Evolutionary conservation across 176 grass and related monocot genomes (phyloP).

Genomic region (Rhipidocladum racemiflorum): DNA sequence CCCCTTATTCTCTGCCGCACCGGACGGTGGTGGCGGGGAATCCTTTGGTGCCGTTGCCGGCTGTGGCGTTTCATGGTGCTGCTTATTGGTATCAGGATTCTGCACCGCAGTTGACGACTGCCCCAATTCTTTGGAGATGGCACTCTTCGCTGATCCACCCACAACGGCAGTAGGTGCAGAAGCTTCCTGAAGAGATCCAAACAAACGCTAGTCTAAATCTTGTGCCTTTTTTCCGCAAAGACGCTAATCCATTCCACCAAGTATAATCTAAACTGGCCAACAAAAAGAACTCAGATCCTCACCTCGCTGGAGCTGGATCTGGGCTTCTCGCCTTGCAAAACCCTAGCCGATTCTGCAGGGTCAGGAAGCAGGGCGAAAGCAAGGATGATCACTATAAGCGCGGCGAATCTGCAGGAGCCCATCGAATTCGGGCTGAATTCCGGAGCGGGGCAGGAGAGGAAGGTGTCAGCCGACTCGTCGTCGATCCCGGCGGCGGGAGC

Average conservation of each 20-base stretch:
- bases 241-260: neutral
- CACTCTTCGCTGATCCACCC: conserved; percentile 23
- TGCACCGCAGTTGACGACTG: conserved; percentile 3
- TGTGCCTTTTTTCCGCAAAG: neutral
- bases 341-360: conserved; percentile 24
- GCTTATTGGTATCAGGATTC: neutral
- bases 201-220: neutral
- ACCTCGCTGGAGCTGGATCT: conserved; percentile 36
- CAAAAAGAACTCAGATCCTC: neutral
- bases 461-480: conserved; percentile 23
- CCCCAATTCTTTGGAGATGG: neutral
- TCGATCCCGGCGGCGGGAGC: conserved; percentile 11
- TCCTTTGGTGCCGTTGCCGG: neutral
- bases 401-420: conserved; percentile 24
- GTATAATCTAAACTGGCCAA: neutral
- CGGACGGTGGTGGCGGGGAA: neutral
- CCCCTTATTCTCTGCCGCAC: conserved; percentile 1
- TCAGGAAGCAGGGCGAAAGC: conserved; percentile 13
- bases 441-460: neutral
- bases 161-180: neutral
- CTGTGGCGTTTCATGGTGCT: neutral
- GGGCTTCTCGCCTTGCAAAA: conserved; percentile 35
- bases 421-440: neutral
- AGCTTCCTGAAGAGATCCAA: conserved; percentile 30
- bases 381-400: conserved; percentile 26